Evolutionary conservation across 2,329 filamentous ascomycete species (phyloP), one percentile per base, ranked within the genome.

Genomic region (Saccharata proteae): DNA sequence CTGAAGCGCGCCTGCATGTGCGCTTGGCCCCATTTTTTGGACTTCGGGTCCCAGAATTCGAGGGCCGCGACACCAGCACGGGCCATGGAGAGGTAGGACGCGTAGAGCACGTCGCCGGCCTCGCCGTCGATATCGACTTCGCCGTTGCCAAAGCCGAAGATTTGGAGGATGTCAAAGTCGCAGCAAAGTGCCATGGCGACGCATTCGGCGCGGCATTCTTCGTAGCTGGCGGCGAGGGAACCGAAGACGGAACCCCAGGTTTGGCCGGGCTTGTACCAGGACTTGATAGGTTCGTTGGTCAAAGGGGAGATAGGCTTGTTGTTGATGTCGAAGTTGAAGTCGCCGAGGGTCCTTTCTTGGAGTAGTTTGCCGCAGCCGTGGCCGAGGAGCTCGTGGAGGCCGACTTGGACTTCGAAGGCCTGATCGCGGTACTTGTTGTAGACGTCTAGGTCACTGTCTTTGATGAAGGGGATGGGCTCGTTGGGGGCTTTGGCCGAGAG

Each of bases 241-340:
- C 86, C 85, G 49, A 96, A 96, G 0, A 93, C 83, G 4, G 78
- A 84, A 34, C 83, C 81, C 86, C 86, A 96, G 0, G 88, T 96
- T 57, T 94, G 83, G 3, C 85, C 85, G 3, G 84, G 84, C 58
- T 90, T 93, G 64, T 96, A 96, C 77, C 80, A 94, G 1, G 79
- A 83, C 2, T 71, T 72, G 28, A 94, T 67, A 1, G 81, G 80
- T 55, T 88, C 78, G 38, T 73, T 67, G 4, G 75, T 82, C 23
- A 94, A 57, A 1, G 86, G 88, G 47, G 75, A 92, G 30, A 83
- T 61, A 1, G 88, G 88, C 6, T 82, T 85, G 49, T 83, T 82
- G 38, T 75, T 62, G 36, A 75, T 64, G 51, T 96, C 82, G 49
- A 96, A 96, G 63, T 96, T 96, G 65, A 73, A 94, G 25, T 71